Percentiles rank a stretch among this genome's conserved stretches.
Evolutionary conservation across 352 stramenopile species (phyloP).

Genomic region (Phytophthora hibernalis): DNA sequence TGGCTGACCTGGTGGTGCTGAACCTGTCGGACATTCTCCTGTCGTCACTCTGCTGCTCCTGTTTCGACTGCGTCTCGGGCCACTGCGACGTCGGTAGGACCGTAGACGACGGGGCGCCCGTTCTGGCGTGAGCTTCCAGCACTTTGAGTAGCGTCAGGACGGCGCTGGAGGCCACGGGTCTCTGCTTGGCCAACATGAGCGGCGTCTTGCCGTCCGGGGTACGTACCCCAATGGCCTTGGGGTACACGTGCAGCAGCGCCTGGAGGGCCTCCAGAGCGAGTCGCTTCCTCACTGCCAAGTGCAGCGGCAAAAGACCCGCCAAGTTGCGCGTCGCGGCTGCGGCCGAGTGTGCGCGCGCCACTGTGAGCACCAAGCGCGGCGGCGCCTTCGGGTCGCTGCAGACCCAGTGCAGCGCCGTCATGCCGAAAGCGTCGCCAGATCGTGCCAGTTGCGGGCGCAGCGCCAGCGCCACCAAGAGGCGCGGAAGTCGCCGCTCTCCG

Average conservation of each 20-base stretch:
- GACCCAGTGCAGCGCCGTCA: conserved; percentile 86
- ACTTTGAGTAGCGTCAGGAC: conserved; percentile 41
- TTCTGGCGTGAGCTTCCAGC: conserved; percentile 43
- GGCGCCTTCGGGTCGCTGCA: conserved; percentile 67
- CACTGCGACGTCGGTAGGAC: conserved; percentile 22
- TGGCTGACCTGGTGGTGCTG: conserved; percentile 21
- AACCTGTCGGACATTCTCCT: conserved; percentile 25
- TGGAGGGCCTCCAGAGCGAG: conserved; percentile 68
- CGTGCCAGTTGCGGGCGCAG: conserved; percentile 52
- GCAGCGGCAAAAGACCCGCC: conserved; percentile 67
- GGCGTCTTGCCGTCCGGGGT: conserved; percentile 63
- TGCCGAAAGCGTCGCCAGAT: conserved; percentile 67
- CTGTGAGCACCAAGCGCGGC: conserved; percentile 52
- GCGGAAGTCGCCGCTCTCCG: conserved; percentile 56
- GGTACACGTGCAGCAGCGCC: conserved; percentile 73
- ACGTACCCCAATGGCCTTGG: conserved; percentile 50
- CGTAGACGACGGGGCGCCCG: conserved; percentile 17
- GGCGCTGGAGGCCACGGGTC: conserved; percentile 37
- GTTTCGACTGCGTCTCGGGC: conserved; percentile 14
- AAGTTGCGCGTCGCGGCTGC: conserved; percentile 56
- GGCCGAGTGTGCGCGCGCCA: conserved; percentile 57
- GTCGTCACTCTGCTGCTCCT: conserved; percentile 1
- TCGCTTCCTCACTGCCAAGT: conserved; percentile 71
- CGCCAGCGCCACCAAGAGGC: conserved; percentile 51
- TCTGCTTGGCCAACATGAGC: conserved; percentile 51